Evolutionary conservation across 73 alveolate genomes (phyloP), one percentile per base, ranked within the genome.

Genomic region (Paramecium tetraurelia): DNA sequence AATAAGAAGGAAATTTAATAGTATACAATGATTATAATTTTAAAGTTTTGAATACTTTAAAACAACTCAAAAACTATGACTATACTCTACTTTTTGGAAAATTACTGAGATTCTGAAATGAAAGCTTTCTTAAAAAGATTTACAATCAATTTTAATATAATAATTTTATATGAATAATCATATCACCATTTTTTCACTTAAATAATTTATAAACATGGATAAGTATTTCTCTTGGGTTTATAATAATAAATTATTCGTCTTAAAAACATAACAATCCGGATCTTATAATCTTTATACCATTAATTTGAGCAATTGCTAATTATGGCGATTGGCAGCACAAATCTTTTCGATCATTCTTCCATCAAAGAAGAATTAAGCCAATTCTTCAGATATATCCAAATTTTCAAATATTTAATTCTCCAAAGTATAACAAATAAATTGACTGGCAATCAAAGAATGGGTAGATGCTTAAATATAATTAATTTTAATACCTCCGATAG

Each of bases 331-430:
- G 1, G 57, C 59, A 33, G 58, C 63, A 40, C 68, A 72, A 36
- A 72, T 33, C 43, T 72, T 14, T 36, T 70, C 59, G 4, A 70
- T 70, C 86, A 70, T 33, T 70, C 58, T 70, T 36, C 59, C 86
- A n/a, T 70, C 86, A 72, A 72, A 72, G 27, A 72, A 40, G 86
- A 72, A 72, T 35, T 72, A 72, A 72, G 63, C 29, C 20, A 72
- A 72, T 40, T 72, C 68, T 33, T 27, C 59, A 36, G 57, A 27
- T 1, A 72, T 72, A 21, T 72, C 63, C 27, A 72, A 72, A 72
- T 72, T 72, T 22, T 59, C 83, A 33, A 59, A 59, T 29, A 59
- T 59, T 24, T 29, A 22, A 21, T 59, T 29, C 9, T 58, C 72
- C 12, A 58, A 63, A 3, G 84, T 31, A 63, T 31, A 27, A 27